Evolutionary conservation across 2,329 filamentous ascomycete species (phyloP), one percentile per base, ranked within the genome.

Genomic region (Calonectria leucothoes): DNA sequence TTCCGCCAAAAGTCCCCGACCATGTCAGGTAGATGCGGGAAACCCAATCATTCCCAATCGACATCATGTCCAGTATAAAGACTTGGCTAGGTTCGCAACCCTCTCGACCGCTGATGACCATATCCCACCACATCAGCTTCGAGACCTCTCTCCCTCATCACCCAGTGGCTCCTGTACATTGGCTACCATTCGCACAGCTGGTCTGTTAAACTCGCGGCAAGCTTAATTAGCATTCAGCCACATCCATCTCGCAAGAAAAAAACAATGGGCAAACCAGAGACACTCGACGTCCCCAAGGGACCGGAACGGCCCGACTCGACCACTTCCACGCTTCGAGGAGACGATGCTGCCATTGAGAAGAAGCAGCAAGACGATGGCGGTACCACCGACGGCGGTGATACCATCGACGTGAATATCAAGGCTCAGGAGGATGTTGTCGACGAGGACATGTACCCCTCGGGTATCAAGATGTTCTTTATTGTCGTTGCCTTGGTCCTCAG

Each of bases 401-500:
- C 72, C 5, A 65, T 77, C 3, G 73, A 77, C 14, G 75, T 68
- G 3, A 35, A 33, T 59, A 66, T 71, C 12, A 77, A 75, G 7
- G 70, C 76, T 23, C 59, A 72, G 45, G 69, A 74, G 27, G 75
- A 76, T 15, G n/a, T 71, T 23, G 25, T 71, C n/a, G 73, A 77
- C 25, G 81, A 83, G 14, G 77, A 77, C 66, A 84, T 85, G 11
- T 88, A 87, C 69, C 86, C 86, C 2, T 75, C 80, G 8, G 86
- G 86, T 12, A 70, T 82, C 70, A 82, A 83, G 70, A 81, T 88
- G 71, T 73, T 81, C 65, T 83, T 87, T 75, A 87, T 90, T 66
- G 83, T 89, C 23, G 70, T 87, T 31, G 87, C 88, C 25, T 80
- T 90, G 10, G 82, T 87, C 10, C 79, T 89, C 48, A 85, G 83